Evolutionary conservation across 768 basidiomycete genomes (phyloP), one percentile per base, ranked within the genome.

Genomic region (Sarcodon sp.): DNA sequence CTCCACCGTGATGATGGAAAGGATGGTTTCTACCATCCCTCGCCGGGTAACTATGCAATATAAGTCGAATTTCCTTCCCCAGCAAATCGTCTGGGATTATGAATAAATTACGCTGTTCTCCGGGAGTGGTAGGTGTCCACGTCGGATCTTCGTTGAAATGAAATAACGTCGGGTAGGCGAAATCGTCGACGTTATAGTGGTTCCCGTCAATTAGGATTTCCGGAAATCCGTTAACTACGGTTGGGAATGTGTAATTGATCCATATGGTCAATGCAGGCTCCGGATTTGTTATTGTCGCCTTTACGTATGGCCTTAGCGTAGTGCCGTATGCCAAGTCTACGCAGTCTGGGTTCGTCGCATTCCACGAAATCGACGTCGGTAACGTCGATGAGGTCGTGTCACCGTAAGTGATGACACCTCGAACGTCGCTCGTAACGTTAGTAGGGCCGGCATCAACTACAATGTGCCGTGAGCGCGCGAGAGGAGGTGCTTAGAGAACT

Each of bases 1-100:
- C 46, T 8, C 36, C 33, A n/a, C 46, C 46, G 34, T 47, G 46
- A 18, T 34, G 27, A 35, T 47, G 46, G 46, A 47, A 47, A 3
- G 46, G 46, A 33, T 47, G 46, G n/a, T 32, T 18, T 31, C 46
- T 35, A n/a, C 31, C 35, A 9, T 32, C 31, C 5, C 33, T n/a
- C 8, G 13, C 36, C 11, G 21, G 12, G 16, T n/a, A 21, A 41
- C 7, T 41, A 7, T 38, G 37, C 11, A 47, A 35, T 6, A 47
- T 10, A 6, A 47, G n/a, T 37, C 46, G 33, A n/a, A 35, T 35
- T 13, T 31, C 21, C 33, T 47, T 47, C 6, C 32, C 46, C 21
- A 32, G 11, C 33, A 34, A 35, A 8, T 41, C 13, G 39, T 41
- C 39, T 8, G 39, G 39, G 13, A 41, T 41, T 9, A 41, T 13